A percentile compares a stretch with the other conserved stretches of the same genome.
These are phyloP conservation scores for Mimosa bimucronata DNA, from an alignment of 306 rosid species.

Conservation along the genomic window DNA sequence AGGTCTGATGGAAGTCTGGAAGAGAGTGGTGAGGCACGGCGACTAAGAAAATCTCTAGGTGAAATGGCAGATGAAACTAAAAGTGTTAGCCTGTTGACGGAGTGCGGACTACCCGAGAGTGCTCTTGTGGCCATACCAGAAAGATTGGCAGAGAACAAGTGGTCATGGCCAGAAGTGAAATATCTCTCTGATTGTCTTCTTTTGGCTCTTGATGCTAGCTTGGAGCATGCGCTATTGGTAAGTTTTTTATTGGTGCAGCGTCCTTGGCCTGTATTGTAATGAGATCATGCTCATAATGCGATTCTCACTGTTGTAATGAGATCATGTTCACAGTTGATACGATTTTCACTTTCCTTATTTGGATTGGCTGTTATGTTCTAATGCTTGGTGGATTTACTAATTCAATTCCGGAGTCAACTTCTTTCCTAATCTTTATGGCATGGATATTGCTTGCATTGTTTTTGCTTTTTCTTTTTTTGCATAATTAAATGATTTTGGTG, in stretches of 20 bases:
- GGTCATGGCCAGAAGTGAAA: constrained; percentile 96
- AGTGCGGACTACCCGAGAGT: constrained; percentile 76
- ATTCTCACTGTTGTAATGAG: neutral
- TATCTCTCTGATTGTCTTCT: constrained; percentile 87
- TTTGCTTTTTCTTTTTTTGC: neutral
- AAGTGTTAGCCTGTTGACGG: constrained; percentile 65
- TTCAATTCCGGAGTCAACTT: neutral
- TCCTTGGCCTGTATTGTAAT: constrained; percentile 3
- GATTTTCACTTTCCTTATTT: neutral
- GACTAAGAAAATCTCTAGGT: constrained; percentile 80
- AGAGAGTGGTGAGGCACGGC: constrained; percentile 97
- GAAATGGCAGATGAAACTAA: constrained; percentile 83
- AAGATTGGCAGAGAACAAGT: constrained; percentile 65
- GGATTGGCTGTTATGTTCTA: neutral
- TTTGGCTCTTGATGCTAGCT: constrained; percentile 94
- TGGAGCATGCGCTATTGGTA: constrained; percentile 94
- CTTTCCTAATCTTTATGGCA: neutral
- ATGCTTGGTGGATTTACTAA: constrained; percentile 1
- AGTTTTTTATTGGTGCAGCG: constrained; percentile 41
- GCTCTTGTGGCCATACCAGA: constrained; percentile 74
- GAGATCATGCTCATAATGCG: neutral
- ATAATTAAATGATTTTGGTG: neutral
- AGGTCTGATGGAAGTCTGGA: constrained; percentile 89
- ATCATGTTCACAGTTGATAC: neutral
- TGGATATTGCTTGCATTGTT: neutral